Base-by-base conservation (phyloP, 768 basidiomycete genomes). In the Phanerochaete carnosa region DNA sequence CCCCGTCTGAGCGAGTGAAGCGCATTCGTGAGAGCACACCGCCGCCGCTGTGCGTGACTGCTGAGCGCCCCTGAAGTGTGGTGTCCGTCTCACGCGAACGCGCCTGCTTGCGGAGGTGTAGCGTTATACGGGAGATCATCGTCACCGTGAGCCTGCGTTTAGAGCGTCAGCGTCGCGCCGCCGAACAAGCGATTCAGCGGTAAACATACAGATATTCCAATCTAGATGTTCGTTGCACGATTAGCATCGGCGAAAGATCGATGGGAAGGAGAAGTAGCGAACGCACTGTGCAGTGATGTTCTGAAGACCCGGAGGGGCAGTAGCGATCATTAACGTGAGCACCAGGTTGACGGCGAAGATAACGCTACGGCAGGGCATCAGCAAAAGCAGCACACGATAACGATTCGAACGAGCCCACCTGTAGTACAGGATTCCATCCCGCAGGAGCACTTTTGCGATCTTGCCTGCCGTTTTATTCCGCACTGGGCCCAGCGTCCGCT, bases 101-200 rank as follows among this genome's bases (percentile, higher is more conserved):
- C 16, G 63, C 66, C 28, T 67, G 64, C 39, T 80, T 82, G 70
- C 74, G 82, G 11, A 88, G 75, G 68, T 81, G 83, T 26, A 88
- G 77, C 1, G 86, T 87, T 52, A 88, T 87, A 8, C 87, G 79
- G 2, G 85, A 87, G 79, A 87, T 86, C 83, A 87, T 88, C 0
- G 84, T 77, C 12, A 88, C 83, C 72, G 81, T 66, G 29, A 68
- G 22, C 13, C 67, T 66, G 61, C 13, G 43, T 8, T 22, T 19
- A 16, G 13, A 28, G 57, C n/a, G 49, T 32, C 29, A 46, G 46
- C 7, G 16, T 29, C 16, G n/a, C 3, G 7, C 7, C 6, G 30
- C 22, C 29, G 3, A 6, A 5, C 29, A 54, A 30, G 32, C 11
- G 26, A 33, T 5, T 37, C 22, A 7, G 30, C 29, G 37, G 55